Base-by-base conservation (phyloP, 768 basidiomycete species). In the Porpolomopsis calyptriformis region DNA sequence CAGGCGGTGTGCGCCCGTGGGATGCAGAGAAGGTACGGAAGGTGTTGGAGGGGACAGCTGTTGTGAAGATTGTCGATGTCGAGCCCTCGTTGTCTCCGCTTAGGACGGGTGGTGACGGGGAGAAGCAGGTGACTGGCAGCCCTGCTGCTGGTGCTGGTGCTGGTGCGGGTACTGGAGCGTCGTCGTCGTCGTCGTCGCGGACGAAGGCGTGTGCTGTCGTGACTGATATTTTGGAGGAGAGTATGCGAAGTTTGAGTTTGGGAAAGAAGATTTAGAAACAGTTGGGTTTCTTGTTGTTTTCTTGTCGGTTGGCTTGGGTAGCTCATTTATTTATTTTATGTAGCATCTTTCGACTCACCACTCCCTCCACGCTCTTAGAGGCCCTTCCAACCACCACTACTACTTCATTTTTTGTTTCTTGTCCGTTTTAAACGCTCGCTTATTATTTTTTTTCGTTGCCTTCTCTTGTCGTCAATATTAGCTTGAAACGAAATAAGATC, bases 11-110 rank as follows among this genome's bases (percentile, higher is more conserved):
- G 38, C 46, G 55, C 39, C 4, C 57, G 34, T 74, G 68, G 76
- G 85, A 90, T 57, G 72, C 78, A 49, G 85, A 89, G 46, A 91
- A 90, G 64, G 83, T 91, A 1, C 68, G 81, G 55, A 77, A 72
- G 55, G 83, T 92, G 39, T 66, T 91, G 55, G 86, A 89, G 51
- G 89, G 89, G 40, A 82, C 76, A 54, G 88, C 88, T 2, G 84
- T 88, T 26, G 68, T 90, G 50, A 68, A 72, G 36, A 76, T 90
- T 43, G 86, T 91, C 54, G 85, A 89, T 60, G 70, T 90, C 49
- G 85, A 86, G 39, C 8, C 43, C 19, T 24, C 43, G 43, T 7
- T 31, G 18, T 26, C 23, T 10, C n/a, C 41, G 51, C 47, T 38
- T n/a, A 29, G 9, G 22, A 18, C 29, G 45, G 26, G 35, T 46